phyloP scores from a whole-genome alignment of 208 protist species.

The Angomonas ambiguus region DNA sequence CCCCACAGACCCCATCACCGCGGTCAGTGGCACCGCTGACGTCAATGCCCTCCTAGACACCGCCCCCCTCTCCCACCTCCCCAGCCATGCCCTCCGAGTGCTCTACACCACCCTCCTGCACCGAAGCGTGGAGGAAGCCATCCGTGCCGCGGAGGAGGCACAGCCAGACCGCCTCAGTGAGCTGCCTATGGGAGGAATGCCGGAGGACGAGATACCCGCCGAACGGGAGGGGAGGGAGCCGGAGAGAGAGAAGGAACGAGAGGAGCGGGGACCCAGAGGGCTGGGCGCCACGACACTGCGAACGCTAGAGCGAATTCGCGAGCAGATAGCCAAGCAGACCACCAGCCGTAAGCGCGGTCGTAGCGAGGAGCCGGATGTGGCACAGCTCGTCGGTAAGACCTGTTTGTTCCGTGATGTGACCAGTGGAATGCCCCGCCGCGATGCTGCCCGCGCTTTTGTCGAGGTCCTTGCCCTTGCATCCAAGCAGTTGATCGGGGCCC shows the following conservation, averaged over 20 bases:
- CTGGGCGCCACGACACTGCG: conserved; percentile 38
- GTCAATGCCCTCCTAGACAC: too few relatives aligned
- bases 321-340: conserved; percentile 5
- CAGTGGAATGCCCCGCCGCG: conserved; percentile 43
- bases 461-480: conserved; percentile 76
- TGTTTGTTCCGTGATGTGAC: conserved; percentile 50
- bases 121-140: conserved; percentile 23
- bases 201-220: conserved; percentile 18
- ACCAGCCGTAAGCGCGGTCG: conserved; percentile 1
- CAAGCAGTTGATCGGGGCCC: conserved; percentile 45
- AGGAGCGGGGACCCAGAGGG: background rate
- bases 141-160: conserved; percentile 16
- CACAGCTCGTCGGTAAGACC: conserved; percentile 21
- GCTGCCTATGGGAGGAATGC: conserved; percentile 2
- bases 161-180: background rate
- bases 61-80: conserved; percentile 14
- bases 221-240: conserved; percentile 4
- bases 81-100: conserved; percentile 33
- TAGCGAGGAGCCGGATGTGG: conserved; percentile 9
- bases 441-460: conserved; percentile 76
- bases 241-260: conserved; percentile 8
- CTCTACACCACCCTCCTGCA: conserved; percentile 33
- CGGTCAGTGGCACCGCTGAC: conserved; percentile 2
- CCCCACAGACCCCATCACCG: conserved; percentile 18
- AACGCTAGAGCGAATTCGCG: conserved; percentile 53